Evolutionary conservation across 176 grass and related monocot genomes (phyloP).

Genomic region (Sorghum bicolor): Sorghum_bicolor_NCBIv3 NC_012877.2:3064501-3065000

Average conservation of each 20-base stretch:
- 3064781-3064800: too few species aligned
- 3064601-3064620: neutral
- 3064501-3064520: constrained; percentile 99
- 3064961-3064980: neutral
- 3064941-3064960: neutral
- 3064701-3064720: neutral
- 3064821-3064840: neutral
- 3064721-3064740: neutral
- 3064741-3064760: neutral
- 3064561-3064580: neutral
- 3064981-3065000: neutral
- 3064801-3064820: neutral
- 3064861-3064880: neutral
- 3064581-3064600: neutral
- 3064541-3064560: neutral
- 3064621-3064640: constrained; percentile 66
- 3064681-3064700: constrained; percentile 93
- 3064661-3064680: constrained; percentile 96
- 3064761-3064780: neutral
- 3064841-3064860: constrained; percentile 40
- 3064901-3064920: neutral
- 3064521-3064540: constrained; percentile 67
- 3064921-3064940: neutral
- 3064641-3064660: constrained; percentile 96
- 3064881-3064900: too few species aligned